Conservation (phyloP, 371 early-diverging fungal genomes). For the Blakeslea trispora region DNA sequence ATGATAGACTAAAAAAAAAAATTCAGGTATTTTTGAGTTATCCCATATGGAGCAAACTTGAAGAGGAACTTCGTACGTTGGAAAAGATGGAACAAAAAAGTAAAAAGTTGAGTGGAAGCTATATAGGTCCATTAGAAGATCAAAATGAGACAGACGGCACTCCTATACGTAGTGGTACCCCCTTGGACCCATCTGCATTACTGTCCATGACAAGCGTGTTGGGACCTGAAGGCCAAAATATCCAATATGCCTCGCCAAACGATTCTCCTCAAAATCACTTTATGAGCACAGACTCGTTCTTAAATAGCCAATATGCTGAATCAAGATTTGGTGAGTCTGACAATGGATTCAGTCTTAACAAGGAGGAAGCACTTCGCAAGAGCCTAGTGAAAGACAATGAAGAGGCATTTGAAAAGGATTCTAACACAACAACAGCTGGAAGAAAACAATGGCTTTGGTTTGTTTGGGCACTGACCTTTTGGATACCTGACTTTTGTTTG, state of each 20-base stretch:
- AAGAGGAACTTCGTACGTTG: slow-evolving; percentile 55
- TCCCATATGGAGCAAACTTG: slow-evolving; percentile 67
- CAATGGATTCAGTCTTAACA: background rate
- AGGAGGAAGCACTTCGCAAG: background rate
- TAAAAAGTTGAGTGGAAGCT: slow-evolving; percentile 23
- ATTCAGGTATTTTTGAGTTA: slow-evolving; percentile 71
- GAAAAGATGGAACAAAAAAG: slow-evolving; percentile 41
- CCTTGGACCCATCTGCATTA: background rate
- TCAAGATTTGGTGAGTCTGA: slow-evolving; percentile 4
- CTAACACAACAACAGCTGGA: slow-evolving; percentile 48
- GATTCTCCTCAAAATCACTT: background rate
- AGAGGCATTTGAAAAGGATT: slow-evolving; percentile 12
- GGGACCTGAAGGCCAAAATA: too few relatives aligned
- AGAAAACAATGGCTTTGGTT: slow-evolving; percentile 77
- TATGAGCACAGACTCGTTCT: background rate
- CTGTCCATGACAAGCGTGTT: too few relatives aligned
- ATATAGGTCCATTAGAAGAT: background rate
- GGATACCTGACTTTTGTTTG: slow-evolving; percentile 74
- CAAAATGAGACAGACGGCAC: slow-evolving; percentile 1
- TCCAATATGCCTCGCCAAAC: too few relatives aligned
- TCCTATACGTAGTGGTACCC: background rate
- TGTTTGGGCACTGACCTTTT: slow-evolving; percentile 87
- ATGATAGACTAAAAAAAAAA: background rate
- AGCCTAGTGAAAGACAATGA: background rate
- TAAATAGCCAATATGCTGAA: slow-evolving; percentile 8